Percentiles rank a stretch among this genome's conserved stretches.
These are phyloP conservation scores for Alternaria alternata DNA, from an alignment of 2,329 filamentous ascomycete genomes.

Conservation along the genomic window DNA sequence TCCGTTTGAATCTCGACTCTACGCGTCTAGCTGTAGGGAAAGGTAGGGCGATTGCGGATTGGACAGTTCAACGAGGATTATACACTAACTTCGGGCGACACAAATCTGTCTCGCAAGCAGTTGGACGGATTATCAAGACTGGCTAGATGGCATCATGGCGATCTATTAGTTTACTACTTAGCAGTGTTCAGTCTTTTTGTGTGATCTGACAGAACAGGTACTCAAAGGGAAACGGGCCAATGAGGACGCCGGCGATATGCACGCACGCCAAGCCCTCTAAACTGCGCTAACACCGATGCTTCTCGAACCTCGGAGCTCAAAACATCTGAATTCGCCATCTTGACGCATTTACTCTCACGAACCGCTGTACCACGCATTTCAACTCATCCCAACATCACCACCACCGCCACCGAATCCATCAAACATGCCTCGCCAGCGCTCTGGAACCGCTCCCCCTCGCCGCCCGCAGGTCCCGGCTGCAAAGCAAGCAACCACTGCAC, in stretches of 20 bases:
- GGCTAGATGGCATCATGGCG: background rate
- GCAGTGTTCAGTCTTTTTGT: too few relatives aligned
- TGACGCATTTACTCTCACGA: background rate
- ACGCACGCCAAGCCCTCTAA: slow-evolving; percentile 23
- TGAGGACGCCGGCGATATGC: slow-evolving; percentile 9
- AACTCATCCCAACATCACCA: slow-evolving; percentile 8
- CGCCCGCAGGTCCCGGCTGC: slow-evolving; percentile 55
- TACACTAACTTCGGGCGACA: too few relatives aligned
- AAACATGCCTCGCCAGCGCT: slow-evolving; percentile 60
- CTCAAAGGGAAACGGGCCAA: background rate
- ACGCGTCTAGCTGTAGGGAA: background rate
- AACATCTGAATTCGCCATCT: slow-evolving; percentile 27
- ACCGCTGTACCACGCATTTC: slow-evolving; percentile 1
- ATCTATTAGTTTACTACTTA: too few relatives aligned
- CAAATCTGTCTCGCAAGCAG: too few relatives aligned
- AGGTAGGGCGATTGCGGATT: too few relatives aligned
- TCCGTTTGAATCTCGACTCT: background rate
- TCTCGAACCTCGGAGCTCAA: slow-evolving; percentile 37
- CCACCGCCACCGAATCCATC: slow-evolving; percentile 14
- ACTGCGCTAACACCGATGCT: slow-evolving; percentile 32
- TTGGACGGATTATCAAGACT: too few relatives aligned
- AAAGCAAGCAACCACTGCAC: slow-evolving; percentile 62
- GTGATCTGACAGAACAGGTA: too few relatives aligned
- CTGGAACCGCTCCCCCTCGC: slow-evolving; percentile 54
- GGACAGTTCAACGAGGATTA: too few relatives aligned